These are phyloP conservation scores for Quercus mongolica DNA, from an alignment of 306 rosid genomes.

Conservation along the genomic window DNA sequence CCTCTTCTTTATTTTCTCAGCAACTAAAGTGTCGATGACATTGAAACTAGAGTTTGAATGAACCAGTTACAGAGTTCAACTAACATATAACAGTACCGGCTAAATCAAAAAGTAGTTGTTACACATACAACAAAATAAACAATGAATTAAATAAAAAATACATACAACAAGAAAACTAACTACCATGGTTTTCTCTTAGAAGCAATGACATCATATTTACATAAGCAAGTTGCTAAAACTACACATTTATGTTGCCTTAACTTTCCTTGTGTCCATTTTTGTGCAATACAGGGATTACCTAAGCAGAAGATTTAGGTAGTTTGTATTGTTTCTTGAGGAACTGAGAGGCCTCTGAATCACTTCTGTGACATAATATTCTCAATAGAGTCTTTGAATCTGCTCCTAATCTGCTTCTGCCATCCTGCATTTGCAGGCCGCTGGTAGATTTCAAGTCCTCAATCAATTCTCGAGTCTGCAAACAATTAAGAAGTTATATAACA, in stretches of 20 bases:
- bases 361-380: constrained; percentile 83
- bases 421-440: constrained; percentile 58
- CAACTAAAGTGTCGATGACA: not conserved
- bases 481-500: not conserved
- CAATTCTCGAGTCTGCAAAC: constrained; percentile 82
- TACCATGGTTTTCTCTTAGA: not conserved
- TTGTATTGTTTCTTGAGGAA: constrained; percentile 94
- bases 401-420: constrained; percentile 80
- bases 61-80: not conserved
- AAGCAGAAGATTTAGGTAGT: constrained; percentile 74
- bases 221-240: not conserved
- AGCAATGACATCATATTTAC: not conserved
- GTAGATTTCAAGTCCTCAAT: constrained; percentile 84
- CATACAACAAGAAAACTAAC: not conserved
- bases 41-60: not conserved
- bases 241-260: not conserved
- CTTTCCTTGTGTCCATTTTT: constrained; percentile 1
- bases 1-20: not conserved
- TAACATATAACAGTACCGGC: not conserved
- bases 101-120: not conserved
- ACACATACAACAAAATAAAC: not conserved
- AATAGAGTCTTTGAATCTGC: constrained; percentile 79
- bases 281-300: constrained; percentile 23
- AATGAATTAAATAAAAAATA: not conserved
- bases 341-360: constrained; percentile 85